Base-by-base conservation (phyloP, 2,329 filamentous ascomycete genomes). In the Aspergillus calidoustus region DNA sequence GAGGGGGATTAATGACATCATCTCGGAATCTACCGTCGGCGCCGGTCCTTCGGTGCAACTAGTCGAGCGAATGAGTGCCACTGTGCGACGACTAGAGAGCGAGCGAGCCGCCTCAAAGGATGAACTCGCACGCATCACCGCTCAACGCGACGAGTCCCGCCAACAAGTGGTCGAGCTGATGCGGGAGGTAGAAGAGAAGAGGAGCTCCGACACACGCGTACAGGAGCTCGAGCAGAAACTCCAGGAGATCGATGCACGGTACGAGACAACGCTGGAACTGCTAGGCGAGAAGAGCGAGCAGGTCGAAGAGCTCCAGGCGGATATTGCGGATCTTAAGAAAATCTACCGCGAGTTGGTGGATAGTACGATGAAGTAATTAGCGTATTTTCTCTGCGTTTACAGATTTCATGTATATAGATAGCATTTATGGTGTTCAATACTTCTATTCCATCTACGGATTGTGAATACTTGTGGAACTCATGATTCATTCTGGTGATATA, bases 291-390 rank as follows among this genome's bases (percentile, higher is more conserved):
- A 97, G 86, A 97, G 92, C 76, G 95, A 99, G 82, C 82, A 90
- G 72, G 93, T 97, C 2, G 93, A 97, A 73, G 95, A 99, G 82
- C 81, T 99, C 68, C 88, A 85, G 76, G 89, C 91, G 13, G 95
- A 98, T 82, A 91, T 99, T 57, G 83, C 88, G 67, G 95, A 99
- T 81, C 84, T 99, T 75, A 99, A 99, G 82, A 90, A 89, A 72
- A 97, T 99, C 85, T 98, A 98, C 81, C 87, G 92, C 67, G 94
- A 98, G 74, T 79, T 99, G 76, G 91, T 96, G 53, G 91, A 96
- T 79, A 87, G 89, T 73, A 94, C 92, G 61, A 87, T 93, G 73
- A 90, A 87, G 78, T 91, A 77, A 81, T 64, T 22, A 50, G 23
- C 23, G 15, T n/a, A 31, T n/a, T 58, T 19, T 38, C 13, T 28